Percentiles rank a stretch among this genome's conserved stretches.
phyloP scores from a whole-genome alignment of 73 alveolate genomes.

The Paramecium bursaria region DNA sequence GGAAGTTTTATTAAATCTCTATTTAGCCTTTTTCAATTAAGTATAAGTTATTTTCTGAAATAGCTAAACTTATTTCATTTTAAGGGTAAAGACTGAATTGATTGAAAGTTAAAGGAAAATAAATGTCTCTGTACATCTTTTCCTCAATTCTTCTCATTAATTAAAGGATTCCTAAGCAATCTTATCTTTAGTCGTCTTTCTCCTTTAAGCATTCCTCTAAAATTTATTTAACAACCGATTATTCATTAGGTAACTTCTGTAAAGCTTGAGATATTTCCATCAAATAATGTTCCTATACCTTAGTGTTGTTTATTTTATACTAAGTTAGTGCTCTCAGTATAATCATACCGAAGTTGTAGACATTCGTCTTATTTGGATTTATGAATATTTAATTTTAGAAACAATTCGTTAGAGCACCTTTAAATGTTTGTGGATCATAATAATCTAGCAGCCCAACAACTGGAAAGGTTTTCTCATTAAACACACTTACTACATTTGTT shows the following conservation, averaged over 20 bases:
- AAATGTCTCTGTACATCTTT: constrained; percentile 4
- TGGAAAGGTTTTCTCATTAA: constrained; percentile 23
- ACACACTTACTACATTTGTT: constrained; percentile 31
- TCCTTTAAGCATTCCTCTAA: constrained; percentile 51
- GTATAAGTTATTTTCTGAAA: not conserved
- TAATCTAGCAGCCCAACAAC: constrained; percentile 5
- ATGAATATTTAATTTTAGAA: not conserved
- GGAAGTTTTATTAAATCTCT: not conserved
- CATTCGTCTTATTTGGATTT: constrained; percentile 36
- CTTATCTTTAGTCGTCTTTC: constrained; percentile 55
- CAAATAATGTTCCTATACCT: constrained; percentile 25
- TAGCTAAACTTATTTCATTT: not conserved
- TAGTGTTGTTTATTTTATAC: constrained; percentile 46
- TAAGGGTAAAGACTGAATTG: not conserved
- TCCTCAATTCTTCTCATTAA: constrained; percentile 19
- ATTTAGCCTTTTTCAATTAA: too few relatives aligned
- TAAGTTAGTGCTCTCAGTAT: not conserved
- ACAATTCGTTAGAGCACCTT: not conserved
- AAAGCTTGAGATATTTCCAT: constrained; percentile 51
- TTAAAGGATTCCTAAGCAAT: constrained; percentile 25
- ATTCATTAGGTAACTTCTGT: not conserved
- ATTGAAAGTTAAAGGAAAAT: constrained; percentile 8
- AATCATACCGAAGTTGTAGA: constrained; percentile 30
- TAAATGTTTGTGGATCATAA: constrained; percentile 33
- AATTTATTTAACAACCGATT: constrained; percentile 6